Conservation (phyloP, 1,139 yeast genomes). For the Saccharomyces hybrid region DNA sequence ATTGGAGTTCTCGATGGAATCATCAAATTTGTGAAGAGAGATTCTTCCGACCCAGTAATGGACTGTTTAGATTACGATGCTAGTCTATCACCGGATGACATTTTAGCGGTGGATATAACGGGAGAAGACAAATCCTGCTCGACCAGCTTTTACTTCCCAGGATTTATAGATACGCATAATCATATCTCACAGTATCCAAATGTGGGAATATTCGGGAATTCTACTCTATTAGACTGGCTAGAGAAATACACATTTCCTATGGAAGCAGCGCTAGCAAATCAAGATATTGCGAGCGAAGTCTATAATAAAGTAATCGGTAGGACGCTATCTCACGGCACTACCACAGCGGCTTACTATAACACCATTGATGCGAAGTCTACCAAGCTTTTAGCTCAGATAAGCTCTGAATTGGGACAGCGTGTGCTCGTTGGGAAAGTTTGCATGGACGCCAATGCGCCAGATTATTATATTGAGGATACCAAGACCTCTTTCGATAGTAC, state of each 20-base stretch:
- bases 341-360: constrained; percentile 86
- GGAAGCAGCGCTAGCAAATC: constrained; percentile 53
- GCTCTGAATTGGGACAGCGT: constrained; percentile 64
- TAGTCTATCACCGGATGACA: constrained; percentile 9
- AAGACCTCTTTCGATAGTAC: constrained; percentile 55
- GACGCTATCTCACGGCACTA: constrained; percentile 74
- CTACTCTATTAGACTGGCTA: constrained; percentile 85
- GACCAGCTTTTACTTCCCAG: constrained; percentile 68
- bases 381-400: constrained; percentile 64
- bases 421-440: constrained; percentile 94
- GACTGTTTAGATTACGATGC: constrained; percentile 20
- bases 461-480: constrained; percentile 55
- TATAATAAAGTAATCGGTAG: constrained; percentile 58
- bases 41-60: constrained; percentile 19
- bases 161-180: constrained; percentile 89
- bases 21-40: constrained; percentile 20
- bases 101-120: constrained; percentile 18
- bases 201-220: constrained; percentile 77
- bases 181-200: constrained; percentile 98
- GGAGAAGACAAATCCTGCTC: constrained; percentile 22
- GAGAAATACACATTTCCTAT: constrained; percentile 80
- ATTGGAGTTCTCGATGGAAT: constrained; percentile 43
- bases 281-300: constrained; percentile 48
- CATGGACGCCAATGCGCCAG: constrained; percentile 71
- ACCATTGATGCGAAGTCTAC: constrained; percentile 76